Conservation (phyloP, 1,139 yeast genomes). For the Wickerhamomyces sp. region DNA sequence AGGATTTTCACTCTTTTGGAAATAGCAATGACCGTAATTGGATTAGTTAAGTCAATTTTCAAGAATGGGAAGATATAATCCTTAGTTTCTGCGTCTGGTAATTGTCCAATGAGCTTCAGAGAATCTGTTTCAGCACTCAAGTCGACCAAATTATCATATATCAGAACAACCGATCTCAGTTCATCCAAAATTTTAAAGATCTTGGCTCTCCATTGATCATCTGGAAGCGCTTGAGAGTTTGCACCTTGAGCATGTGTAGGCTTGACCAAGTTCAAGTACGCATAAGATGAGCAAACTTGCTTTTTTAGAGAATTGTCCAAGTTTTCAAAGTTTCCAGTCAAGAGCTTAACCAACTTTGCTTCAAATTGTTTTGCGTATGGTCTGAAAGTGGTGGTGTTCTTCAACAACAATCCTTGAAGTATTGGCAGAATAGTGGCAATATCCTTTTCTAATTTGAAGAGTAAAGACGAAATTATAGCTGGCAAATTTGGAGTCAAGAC, state of each 20-base stretch:
- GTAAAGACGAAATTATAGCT: constrained; percentile 48
- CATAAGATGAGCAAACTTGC: constrained; percentile 46
- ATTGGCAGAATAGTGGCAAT: constrained; percentile 41
- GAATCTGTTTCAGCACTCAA: constrained; percentile 49
- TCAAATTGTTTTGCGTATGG: constrained; percentile 67
- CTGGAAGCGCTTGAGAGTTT: constrained; percentile 29
- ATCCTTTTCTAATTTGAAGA: constrained; percentile 32
- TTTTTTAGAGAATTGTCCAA: constrained; percentile 36
- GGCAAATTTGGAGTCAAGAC: constrained; percentile 76
- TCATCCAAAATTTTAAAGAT: constrained; percentile 40
- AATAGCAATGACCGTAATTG: constrained; percentile 44
- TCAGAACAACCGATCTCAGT: constrained; percentile 42
- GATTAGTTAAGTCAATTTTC: constrained; percentile 52
- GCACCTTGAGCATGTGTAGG: constrained; percentile 33
- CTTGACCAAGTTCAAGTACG: constrained; percentile 58
- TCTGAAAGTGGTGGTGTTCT: constrained; percentile 76
- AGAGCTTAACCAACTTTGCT: constrained; percentile 34
- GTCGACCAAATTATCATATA: constrained; percentile 56
- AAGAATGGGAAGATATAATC: constrained; percentile 39
- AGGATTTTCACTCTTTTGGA: constrained; percentile 45
- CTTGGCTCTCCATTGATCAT: constrained; percentile 43
- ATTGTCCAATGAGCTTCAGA: constrained; percentile 28
- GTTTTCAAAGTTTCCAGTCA: constrained; percentile 31
- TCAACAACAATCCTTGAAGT: constrained; percentile 42
- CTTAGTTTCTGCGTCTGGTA: constrained; percentile 29